These are phyloP conservation scores for Neocallimastix lanati DNA, from an alignment of 192 early-diverging fungal genomes.

Conservation along the genomic window DNA sequence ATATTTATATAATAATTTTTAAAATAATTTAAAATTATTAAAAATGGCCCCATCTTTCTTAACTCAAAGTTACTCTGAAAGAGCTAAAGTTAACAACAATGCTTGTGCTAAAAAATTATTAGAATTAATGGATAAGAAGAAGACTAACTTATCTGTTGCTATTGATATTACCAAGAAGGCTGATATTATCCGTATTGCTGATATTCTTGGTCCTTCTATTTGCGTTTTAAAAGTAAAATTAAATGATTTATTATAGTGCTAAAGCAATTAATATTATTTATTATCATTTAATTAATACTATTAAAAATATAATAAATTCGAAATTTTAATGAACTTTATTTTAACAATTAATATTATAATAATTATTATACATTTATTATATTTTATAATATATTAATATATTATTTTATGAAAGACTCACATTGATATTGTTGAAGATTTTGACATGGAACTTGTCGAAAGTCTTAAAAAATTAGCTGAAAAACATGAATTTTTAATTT, in stretches of 20 bases:
- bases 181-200: slow-evolving; percentile 72
- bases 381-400: no score
- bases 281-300: no score
- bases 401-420: no score
- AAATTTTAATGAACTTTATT: no score
- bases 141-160: slow-evolving; percentile 76
- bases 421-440: slow-evolving; percentile 83
- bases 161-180: slow-evolving; percentile 77
- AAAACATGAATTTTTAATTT: slow-evolving; percentile 90
- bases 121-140: slow-evolving; percentile 68
- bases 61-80: slow-evolving; percentile 36
- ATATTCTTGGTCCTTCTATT: slow-evolving; percentile 80
- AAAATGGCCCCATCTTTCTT: not conserved
- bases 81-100: slow-evolving; percentile 49
- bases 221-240: slow-evolving; percentile 69
- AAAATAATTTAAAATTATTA: not conserved
- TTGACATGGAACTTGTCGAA: slow-evolving; percentile 64
- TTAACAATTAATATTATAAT: no score
- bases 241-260: no score
- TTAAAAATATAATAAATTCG: no score
- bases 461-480: slow-evolving; percentile 52
- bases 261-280: no score
- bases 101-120: slow-evolving; percentile 57
- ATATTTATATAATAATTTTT: no score
- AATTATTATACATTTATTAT: no score